Conservation (phyloP, 352 stramenopile genomes). For the Pythium coloratum region DNA sequence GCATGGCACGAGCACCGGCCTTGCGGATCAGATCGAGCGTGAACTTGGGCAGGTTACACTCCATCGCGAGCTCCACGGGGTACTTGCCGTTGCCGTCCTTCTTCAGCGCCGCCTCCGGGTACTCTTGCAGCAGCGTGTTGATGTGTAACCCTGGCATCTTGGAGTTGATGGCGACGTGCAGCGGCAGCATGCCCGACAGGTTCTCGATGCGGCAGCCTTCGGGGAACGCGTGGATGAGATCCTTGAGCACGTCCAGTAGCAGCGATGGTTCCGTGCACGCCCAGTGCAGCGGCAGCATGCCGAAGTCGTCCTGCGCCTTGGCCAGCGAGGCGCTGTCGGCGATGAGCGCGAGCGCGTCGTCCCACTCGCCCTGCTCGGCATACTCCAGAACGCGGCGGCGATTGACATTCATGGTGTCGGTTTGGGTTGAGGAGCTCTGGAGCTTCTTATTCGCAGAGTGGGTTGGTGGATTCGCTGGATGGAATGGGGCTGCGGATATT, state of each 20-base stretch:
- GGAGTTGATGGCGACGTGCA: constrained; percentile 79
- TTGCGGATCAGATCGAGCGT: constrained; percentile 75
- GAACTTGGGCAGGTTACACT: constrained; percentile 62
- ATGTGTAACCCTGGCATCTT: constrained; percentile 65
- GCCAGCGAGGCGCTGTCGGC: constrained; percentile 38
- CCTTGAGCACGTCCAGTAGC: constrained; percentile 43
- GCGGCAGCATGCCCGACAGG: constrained; percentile 72
- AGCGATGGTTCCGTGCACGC: constrained; percentile 66
- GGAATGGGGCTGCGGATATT: background rate
- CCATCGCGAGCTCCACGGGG: constrained; percentile 63
- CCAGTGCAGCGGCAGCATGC: constrained; percentile 86
- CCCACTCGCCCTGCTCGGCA: constrained; percentile 72
- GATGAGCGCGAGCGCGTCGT: constrained; percentile 48
- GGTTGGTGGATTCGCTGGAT: constrained; percentile 1
- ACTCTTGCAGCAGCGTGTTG: constrained; percentile 48
- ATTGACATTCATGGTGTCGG: constrained; percentile 38
- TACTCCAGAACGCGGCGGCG: constrained; percentile 51
- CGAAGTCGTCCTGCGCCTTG: constrained; percentile 75
- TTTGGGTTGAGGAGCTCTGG: background rate
- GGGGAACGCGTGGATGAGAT: constrained; percentile 53
- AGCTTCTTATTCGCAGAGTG: background rate
- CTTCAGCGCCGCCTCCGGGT: constrained; percentile 43
- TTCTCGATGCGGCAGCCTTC: constrained; percentile 64
- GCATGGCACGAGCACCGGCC: constrained; percentile 41
- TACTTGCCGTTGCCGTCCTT: constrained; percentile 60